These are phyloP conservation scores for Aspergillus sp. DNA, from an alignment of 2,329 filamentous ascomycete species.

Conservation along the genomic window DNA sequence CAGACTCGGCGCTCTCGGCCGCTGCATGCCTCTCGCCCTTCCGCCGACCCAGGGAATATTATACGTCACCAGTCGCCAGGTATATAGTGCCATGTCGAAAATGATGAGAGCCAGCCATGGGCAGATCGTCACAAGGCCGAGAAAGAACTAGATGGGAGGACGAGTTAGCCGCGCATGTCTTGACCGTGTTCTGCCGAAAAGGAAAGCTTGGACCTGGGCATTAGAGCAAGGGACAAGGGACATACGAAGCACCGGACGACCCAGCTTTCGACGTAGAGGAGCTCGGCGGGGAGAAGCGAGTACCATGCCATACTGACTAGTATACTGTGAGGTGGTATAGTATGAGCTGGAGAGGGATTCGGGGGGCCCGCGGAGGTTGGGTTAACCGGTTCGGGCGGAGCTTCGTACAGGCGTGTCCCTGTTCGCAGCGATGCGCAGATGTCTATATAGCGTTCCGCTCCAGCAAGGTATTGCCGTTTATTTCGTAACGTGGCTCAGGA, in stretches of 20 bases:
- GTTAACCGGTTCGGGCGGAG: not conserved
- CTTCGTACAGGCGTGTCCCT: not conserved
- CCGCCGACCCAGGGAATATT: constrained; percentile 65
- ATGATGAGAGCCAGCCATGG: constrained; percentile 66
- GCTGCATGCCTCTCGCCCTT: constrained; percentile 61
- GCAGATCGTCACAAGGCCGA: constrained; percentile 63
- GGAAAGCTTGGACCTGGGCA: not conserved
- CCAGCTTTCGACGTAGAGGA: constrained; percentile 65
- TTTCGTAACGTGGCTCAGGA: not conserved
- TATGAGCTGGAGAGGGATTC: not conserved
- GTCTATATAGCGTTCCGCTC: not conserved
- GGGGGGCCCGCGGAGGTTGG: not conserved
- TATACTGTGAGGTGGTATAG: not conserved
- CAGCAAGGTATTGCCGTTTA: not conserved
- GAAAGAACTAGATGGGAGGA: constrained; percentile 55
- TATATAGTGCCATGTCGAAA: constrained; percentile 67
- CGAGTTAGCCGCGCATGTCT: not conserved
- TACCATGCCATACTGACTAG: constrained; percentile 62
- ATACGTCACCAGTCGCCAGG: constrained; percentile 62
- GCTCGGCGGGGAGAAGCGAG: constrained; percentile 65
- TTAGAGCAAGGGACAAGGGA: constrained; percentile 13
- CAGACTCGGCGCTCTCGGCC: constrained; percentile 66
- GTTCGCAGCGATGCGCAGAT: not conserved
- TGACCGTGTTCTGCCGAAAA: not conserved
- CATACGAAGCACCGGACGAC: constrained; percentile 66